Evolutionary conservation across 129 eudicot species (phyloP).

Genomic region (Pseudognaphalium luteoalbum): DNA sequence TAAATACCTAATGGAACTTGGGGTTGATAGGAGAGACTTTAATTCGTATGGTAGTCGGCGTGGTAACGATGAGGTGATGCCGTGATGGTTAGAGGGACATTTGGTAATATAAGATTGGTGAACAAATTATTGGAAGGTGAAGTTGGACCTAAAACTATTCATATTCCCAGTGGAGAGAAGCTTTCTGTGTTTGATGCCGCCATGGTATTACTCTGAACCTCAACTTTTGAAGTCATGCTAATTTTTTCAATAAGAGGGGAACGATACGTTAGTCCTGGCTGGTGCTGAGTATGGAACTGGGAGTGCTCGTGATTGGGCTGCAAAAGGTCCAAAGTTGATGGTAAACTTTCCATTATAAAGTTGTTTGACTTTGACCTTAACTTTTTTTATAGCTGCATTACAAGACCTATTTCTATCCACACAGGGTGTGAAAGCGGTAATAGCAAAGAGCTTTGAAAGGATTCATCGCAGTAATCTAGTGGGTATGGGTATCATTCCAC

Average conservation of each 20-base stretch:
- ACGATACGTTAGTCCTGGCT: slow-evolving; percentile 29
- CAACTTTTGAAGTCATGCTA: no score
- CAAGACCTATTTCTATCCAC: slow-evolving; percentile 4
- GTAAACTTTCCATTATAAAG: slow-evolving; percentile 17
- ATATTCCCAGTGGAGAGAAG: slow-evolving; percentile 16
- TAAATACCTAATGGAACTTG: slow-evolving; percentile 23
- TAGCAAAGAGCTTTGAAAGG: slow-evolving; percentile 25
- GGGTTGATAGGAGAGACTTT: slow-evolving; percentile 35
- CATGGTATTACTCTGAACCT: no score
- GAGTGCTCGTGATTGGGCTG: slow-evolving; percentile 35
- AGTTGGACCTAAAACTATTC: slow-evolving; percentile 35
- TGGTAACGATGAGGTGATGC: slow-evolving; percentile 37
- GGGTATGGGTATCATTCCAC: slow-evolving; percentile 39
- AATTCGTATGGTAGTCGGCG: slow-evolving; percentile 35
- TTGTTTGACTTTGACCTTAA: slow-evolving; percentile 5
- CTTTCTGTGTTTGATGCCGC: no score
- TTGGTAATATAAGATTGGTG: slow-evolving; percentile 27
- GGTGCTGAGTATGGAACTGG: slow-evolving; percentile 33
- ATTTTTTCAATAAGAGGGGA: not conserved
- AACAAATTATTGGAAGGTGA: slow-evolving; percentile 32
- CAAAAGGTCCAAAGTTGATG: slow-evolving; percentile 38
- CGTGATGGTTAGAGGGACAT: slow-evolving; percentile 39
- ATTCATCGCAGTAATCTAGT: slow-evolving; percentile 26
- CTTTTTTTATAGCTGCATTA: slow-evolving; percentile 1
- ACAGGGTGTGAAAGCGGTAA: slow-evolving; percentile 38